Evolutionary conservation across 306 rosid genomes (phyloP).

Genomic region (Coriaria nepalensis): DNA sequence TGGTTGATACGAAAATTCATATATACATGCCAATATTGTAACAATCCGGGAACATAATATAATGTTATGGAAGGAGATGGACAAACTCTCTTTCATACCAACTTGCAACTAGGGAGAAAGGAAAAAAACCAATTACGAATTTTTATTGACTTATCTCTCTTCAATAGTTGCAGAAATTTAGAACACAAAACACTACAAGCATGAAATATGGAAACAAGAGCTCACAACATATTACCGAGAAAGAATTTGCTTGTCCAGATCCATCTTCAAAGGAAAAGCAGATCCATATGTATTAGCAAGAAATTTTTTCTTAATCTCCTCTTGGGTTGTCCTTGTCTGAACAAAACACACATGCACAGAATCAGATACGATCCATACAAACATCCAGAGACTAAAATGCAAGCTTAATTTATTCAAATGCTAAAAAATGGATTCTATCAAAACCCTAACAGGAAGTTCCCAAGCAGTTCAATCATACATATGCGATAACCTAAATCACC

Average conservation of each 20-base stretch:
- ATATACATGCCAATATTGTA: too few relatives aligned
- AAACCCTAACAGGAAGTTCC: too few relatives aligned
- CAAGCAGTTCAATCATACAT: too few relatives aligned
- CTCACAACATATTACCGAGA: conserved; percentile 33
- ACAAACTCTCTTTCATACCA: too few relatives aligned
- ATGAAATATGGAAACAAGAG: not conserved
- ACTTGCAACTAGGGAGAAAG: not conserved
- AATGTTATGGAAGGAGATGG: too few relatives aligned
- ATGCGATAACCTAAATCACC: too few relatives aligned
- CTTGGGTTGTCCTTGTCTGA: conserved; percentile 30
- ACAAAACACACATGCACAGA: not conserved
- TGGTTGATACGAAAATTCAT: too few relatives aligned
- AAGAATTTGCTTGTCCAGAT: conserved; percentile 65
- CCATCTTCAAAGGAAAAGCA: conserved; percentile 70
- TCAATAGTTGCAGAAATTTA: not conserved
- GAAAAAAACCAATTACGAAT: not conserved
- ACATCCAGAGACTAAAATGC: not conserved
- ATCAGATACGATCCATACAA: not conserved
- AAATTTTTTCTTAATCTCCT: conserved; percentile 47
- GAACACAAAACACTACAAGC: not conserved
- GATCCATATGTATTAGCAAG: conserved; percentile 50
- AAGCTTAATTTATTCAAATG: not conserved
- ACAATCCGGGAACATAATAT: too few relatives aligned
- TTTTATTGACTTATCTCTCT: not conserved
- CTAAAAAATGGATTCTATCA: too few relatives aligned